Conservation (phyloP, 208 protist genomes). For the Tritrichomonas foetus region DNA sequence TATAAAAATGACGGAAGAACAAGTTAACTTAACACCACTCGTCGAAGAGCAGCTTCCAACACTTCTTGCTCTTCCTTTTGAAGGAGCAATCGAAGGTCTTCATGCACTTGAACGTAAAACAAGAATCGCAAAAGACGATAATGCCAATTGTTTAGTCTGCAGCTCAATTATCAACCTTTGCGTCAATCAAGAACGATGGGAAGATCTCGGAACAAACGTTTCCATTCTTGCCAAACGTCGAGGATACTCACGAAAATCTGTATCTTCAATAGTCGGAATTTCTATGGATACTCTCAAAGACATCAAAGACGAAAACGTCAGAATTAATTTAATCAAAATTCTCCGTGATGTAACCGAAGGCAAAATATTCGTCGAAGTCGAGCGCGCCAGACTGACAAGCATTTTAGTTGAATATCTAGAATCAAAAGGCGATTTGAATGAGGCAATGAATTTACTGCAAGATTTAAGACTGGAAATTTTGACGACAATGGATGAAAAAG, state of each 20-base stretch:
- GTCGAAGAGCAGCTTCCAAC: background rate
- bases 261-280: background rate
- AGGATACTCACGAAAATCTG: background rate
- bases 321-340: background rate
- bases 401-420: background rate
- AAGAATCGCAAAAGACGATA: background rate
- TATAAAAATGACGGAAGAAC: no score
- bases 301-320: background rate
- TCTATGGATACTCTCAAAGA: background rate
- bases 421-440: background rate
- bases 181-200: background rate
- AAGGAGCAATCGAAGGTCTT: background rate
- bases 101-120: background rate
- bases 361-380: constrained; percentile 35
- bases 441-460: background rate
- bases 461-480: background rate
- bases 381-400: background rate
- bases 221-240: background rate
- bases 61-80: background rate
- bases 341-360: constrained; percentile 16
- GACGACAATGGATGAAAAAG: background rate
- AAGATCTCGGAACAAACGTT: background rate
- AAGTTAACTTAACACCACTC: background rate
- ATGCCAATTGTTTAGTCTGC: background rate
- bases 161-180: background rate